Percentiles rank a stretch among this genome's conserved stretches.
These are phyloP conservation scores for Phyllosticta citribraziliensis DNA, from an alignment of 2,329 filamentous ascomycete species.

Conservation along the genomic window DNA sequence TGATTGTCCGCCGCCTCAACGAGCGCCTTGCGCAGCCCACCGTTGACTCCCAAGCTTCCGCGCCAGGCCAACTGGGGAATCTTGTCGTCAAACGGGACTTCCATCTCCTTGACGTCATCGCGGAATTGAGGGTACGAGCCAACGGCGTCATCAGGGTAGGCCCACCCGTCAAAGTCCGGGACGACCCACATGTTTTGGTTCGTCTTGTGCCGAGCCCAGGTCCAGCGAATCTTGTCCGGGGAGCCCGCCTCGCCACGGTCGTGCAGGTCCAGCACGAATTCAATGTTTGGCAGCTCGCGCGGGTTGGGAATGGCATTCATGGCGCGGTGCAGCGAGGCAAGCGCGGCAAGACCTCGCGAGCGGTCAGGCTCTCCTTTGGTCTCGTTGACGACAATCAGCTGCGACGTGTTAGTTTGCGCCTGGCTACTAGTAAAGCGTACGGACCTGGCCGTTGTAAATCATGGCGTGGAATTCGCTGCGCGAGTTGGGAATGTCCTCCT, in stretches of 20 bases:
- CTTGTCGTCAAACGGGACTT: conserved; percentile 18
- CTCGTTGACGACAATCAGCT: conserved; percentile 8
- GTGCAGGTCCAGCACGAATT: conserved; percentile 7
- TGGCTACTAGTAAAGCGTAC: not conserved
- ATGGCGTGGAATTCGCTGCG: conserved; percentile 5
- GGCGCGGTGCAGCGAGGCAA: conserved; percentile 8
- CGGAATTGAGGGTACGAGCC: conserved; percentile 14
- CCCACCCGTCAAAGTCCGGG: conserved; percentile 16
- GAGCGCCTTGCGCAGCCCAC: conserved; percentile 16
- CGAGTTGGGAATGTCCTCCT: not conserved
- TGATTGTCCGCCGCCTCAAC: conserved; percentile 17
- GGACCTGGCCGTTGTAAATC: conserved; percentile 7
- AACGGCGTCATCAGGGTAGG: conserved; percentile 9
- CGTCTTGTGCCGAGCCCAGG: not conserved
- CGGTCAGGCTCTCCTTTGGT: not conserved
- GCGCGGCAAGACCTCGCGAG: conserved; percentile 2
- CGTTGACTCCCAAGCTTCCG: conserved; percentile 21
- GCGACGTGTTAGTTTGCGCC: not conserved
- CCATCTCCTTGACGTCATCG: conserved; percentile 4
- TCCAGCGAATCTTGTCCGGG: conserved; percentile 10
- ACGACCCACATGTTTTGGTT: conserved; percentile 8
- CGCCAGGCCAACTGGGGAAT: conserved; percentile 22
- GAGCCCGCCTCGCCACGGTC: conserved; percentile 2
- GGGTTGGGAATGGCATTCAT: conserved; percentile 6
- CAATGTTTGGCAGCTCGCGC: conserved; percentile 1